Base-by-base conservation (phyloP, 805 yeast species). In the Zygotorulaspora sp. region DNA sequence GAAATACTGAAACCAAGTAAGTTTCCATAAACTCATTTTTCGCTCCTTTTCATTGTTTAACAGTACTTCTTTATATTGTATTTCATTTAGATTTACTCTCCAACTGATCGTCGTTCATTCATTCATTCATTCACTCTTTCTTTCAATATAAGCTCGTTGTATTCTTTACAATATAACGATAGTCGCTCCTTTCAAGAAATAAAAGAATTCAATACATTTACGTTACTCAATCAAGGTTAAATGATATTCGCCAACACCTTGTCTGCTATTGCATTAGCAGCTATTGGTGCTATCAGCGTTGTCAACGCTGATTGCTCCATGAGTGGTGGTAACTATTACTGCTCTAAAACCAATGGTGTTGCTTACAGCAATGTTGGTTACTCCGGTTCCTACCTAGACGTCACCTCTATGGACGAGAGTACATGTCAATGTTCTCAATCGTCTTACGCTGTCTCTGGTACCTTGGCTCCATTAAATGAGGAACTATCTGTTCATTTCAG, bases 331-430 rank as follows among this genome's bases (percentile, higher is more conserved):
- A 86, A 86, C 71, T 82, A 80, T 72, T 89, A 83, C 77, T 88
- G 97, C 69, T 65, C 75, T 48, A 65, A 76, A 47, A 84, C 84
- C 36, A 55, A 66, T 45, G 89, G 85, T 45, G 71, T 85, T 44
- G 67, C 70, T 42, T 86, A 83, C 71, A 48, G 70, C 31, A 78
- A 78, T 50, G 75, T 92, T 41, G 97, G 97, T 23, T 86, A 72
- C 63, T 74, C 92, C 15, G 96, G 97, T 50, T 66, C 88, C 15
- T 92, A 85, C 70, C 55, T 69, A 52, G 89, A 83, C 50, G 88
- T 92, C 50, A 81, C 89, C 48, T 50, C 62, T 55, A 89, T 92
- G 95, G 78, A 81, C 63, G 78, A 75, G 57, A 43, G 65, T 43
- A 54, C 80, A 9, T 88, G 97, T 61, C 40, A 68, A 23, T 89